Evolutionary conservation across 192 early-diverging fungal species (phyloP).

Genomic region (Mortierella claussenii): DNA sequence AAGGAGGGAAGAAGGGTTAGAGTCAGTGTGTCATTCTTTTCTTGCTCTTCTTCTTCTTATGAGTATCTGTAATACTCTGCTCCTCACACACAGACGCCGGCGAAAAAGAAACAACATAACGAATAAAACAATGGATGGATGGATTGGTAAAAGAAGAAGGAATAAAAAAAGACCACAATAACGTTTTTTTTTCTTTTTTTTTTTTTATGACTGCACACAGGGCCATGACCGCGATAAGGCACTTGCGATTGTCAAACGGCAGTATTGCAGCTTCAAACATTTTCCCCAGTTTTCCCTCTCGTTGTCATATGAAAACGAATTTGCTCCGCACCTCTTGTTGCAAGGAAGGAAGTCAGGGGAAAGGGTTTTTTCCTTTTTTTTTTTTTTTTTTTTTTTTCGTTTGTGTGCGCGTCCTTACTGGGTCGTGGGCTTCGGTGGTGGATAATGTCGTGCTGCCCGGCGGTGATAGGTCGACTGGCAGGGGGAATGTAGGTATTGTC

Average conservation of each 20-base stretch:
- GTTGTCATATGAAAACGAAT: background rate
- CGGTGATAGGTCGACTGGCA: conserved; percentile 11
- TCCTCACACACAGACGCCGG: background rate
- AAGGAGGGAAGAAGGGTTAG: no score
- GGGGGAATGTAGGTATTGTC: conserved; percentile 33
- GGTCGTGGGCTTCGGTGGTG: conserved; percentile 43
- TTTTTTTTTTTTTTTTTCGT: background rate
- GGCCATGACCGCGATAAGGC: no score
- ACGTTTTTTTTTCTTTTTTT: no score
- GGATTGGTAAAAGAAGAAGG: no score
- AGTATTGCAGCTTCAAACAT: no score
- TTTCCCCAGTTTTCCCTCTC: no score
- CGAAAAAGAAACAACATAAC: background rate
- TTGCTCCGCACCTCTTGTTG: no score
- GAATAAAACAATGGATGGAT: background rate
- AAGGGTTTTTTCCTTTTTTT: background rate
- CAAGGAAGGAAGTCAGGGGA: background rate
- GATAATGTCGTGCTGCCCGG: conserved; percentile 13
- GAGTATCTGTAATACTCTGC: no score
- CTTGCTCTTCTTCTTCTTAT: background rate
- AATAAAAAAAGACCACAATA: no score
- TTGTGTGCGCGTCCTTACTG: conserved; percentile 7
- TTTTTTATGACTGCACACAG: no score
- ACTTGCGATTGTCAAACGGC: no score
- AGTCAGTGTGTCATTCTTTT: no score